Conservation (phyloP, 495 filamentous ascomycete species). For the Penicillium desertorum region DNA sequence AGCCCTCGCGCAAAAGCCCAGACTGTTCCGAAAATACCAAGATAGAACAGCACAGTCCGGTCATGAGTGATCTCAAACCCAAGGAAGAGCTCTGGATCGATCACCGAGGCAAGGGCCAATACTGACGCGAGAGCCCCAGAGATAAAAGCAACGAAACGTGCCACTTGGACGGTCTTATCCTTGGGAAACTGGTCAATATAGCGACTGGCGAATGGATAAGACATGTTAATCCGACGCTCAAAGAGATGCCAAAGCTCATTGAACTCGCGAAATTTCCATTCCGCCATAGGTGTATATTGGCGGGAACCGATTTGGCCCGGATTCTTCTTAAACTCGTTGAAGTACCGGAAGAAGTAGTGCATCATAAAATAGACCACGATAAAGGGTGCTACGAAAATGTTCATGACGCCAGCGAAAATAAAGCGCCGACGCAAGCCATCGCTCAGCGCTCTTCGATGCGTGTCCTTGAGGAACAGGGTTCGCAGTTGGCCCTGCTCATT, state of each 20-base stretch:
- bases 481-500: slow-evolving; percentile 81
- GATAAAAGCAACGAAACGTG: slow-evolving; percentile 81
- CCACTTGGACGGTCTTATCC: slow-evolving; percentile 80
- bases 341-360: slow-evolving; percentile 88
- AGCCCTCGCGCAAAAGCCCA: slow-evolving; percentile 78
- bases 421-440: slow-evolving; percentile 73
- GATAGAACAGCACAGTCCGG: slow-evolving; percentile 79
- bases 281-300: slow-evolving; percentile 87
- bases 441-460: slow-evolving; percentile 75
- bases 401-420: slow-evolving; percentile 77
- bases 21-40: slow-evolving; percentile 69
- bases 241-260: slow-evolving; percentile 95
- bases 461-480: slow-evolving; percentile 77
- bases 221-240: slow-evolving; percentile 85
- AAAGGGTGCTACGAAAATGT: slow-evolving; percentile 80
- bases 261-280: slow-evolving; percentile 99
- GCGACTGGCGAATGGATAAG: slow-evolving; percentile 84
- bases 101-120: slow-evolving; percentile 71
- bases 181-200: slow-evolving; percentile 98
- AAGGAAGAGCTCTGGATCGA: slow-evolving; percentile 88
- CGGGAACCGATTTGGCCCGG: slow-evolving; percentile 79
- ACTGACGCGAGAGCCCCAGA: slow-evolving; percentile 82
- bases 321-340: slow-evolving; percentile 93
- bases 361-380: slow-evolving; percentile 78
- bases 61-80: slow-evolving; percentile 86